These are phyloP conservation scores for Nosema muscidifuracis DNA, from an alignment of 371 early-diverging fungal genomes.

Conservation along the genomic window DNA sequence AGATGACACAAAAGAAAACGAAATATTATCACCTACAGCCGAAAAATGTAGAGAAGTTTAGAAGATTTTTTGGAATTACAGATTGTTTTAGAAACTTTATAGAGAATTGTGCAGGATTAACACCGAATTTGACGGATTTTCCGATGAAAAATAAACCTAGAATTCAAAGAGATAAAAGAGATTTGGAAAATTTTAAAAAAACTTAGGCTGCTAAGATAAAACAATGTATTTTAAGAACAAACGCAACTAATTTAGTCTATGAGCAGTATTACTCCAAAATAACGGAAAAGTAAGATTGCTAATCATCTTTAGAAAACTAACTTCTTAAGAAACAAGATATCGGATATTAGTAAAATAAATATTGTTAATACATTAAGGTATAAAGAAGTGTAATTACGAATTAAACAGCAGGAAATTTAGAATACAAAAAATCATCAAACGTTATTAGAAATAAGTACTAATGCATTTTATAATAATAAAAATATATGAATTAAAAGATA, in stretches of 20 bases:
- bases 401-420: slow-evolving; percentile 38
- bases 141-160: slow-evolving; percentile 21
- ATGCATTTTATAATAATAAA: slow-evolving; percentile 8
- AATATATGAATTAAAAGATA: no score
- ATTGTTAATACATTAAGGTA: slow-evolving; percentile 27
- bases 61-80: slow-evolving; percentile 16
- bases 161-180: slow-evolving; percentile 19
- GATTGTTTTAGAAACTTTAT: slow-evolving; percentile 19
- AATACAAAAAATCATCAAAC: slow-evolving; percentile 24
- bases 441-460: slow-evolving; percentile 33
- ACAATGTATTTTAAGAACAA: slow-evolving; percentile 40
- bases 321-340: slow-evolving; percentile 35
- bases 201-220: slow-evolving; percentile 24
- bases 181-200: neutral
- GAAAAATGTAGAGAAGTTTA: slow-evolving; percentile 3
- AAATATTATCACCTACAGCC: slow-evolving; percentile 7
- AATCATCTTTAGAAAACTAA: slow-evolving; percentile 32
- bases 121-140: neutral
- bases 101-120: neutral
- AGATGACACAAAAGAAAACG: slow-evolving; percentile 18
- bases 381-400: slow-evolving; percentile 41
- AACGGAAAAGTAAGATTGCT: slow-evolving; percentile 12
- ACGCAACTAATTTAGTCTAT: slow-evolving; percentile 44
- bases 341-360: slow-evolving; percentile 41
- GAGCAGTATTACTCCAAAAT: slow-evolving; percentile 41